Evolutionary conservation across 2,329 filamentous ascomycete genomes (phyloP).

Genomic region (Aureobasidium sp.): DNA sequence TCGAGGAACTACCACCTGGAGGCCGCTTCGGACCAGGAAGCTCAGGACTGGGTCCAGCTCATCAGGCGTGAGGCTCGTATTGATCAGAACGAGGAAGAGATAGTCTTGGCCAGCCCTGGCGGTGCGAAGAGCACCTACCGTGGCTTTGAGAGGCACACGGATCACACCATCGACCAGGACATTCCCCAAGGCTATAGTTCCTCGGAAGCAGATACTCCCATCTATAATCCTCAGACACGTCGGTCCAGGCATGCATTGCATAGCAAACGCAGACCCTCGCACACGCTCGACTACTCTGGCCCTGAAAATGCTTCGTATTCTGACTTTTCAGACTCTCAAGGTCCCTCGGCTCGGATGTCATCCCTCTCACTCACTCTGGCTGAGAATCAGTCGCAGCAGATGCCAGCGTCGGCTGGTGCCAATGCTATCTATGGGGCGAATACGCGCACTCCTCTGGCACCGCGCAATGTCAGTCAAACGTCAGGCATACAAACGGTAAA

Average conservation of each 20-base stretch:
- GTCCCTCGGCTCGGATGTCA: constrained; percentile 27
- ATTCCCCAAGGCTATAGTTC: constrained; percentile 35
- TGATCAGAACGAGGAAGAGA: constrained; percentile 81
- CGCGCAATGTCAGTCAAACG: constrained; percentile 55
- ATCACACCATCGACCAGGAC: constrained; percentile 6
- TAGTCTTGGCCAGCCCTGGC: constrained; percentile 63
- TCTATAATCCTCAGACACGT: constrained; percentile 17
- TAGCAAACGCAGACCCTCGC: constrained; percentile 50
- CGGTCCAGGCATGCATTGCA: constrained; percentile 15
- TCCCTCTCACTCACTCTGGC: constrained; percentile 25
- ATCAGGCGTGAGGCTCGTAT: constrained; percentile 75
- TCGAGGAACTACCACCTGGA: constrained; percentile 89
- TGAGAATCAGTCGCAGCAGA: constrained; percentile 18
- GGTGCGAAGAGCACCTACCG: constrained; percentile 44
- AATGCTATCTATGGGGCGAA: constrained; percentile 28
- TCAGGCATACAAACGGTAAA: constrained; percentile 47
- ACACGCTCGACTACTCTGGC: constrained; percentile 53
- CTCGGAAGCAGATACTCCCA: constrained; percentile 34
- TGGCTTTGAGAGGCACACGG: constrained; percentile 33
- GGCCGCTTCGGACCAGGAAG: constrained; percentile 64
- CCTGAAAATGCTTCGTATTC: constrained; percentile 71
- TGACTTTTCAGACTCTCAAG: constrained; percentile 59
- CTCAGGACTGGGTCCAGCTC: constrained; percentile 76
- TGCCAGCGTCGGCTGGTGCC: constrained; percentile 25
- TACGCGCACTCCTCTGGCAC: constrained; percentile 22